A percentile compares a stretch with the other conserved stretches of the same genome.
Evolutionary conservation across 169 alveolate species (phyloP).

Genomic region (Cryptosporidium viatorum): DNA sequence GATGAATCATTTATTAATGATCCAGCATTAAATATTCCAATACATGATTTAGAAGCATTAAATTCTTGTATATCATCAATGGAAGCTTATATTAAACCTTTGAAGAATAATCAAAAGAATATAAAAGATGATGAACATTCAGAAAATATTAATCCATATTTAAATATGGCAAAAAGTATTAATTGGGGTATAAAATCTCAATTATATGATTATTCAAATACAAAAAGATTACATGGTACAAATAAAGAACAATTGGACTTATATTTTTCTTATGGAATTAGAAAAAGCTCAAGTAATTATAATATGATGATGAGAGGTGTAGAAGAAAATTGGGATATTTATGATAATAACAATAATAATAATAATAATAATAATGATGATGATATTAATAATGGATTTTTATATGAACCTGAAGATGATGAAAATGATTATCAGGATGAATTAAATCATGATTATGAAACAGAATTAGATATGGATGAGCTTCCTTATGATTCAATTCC

Average conservation of each 20-base stretch:
- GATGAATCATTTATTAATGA: slow-evolving; percentile 63
- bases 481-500: slow-evolving; percentile 74
- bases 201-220: slow-evolving; percentile 10
- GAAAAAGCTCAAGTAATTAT: not conserved
- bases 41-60: slow-evolving; percentile 71
- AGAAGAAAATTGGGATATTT: not conserved
- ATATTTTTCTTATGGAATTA: slow-evolving; percentile 23
- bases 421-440: slow-evolving; percentile 64
- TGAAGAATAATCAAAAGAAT: slow-evolving; percentile 4
- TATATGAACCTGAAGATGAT: slow-evolving; percentile 38
- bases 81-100: slow-evolving; percentile 70
- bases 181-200: slow-evolving; percentile 64
- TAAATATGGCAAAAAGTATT: slow-evolving; percentile 39
- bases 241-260: slow-evolving; percentile 18
- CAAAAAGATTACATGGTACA: not conserved
- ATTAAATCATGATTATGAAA: slow-evolving; percentile 62
- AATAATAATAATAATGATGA: no score
- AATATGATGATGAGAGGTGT: not conserved
- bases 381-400: not conserved
- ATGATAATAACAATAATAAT: not conserved
- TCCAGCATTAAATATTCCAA: slow-evolving; percentile 67
- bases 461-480: slow-evolving; percentile 74
- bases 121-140: not conserved
- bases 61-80: slow-evolving; percentile 73
- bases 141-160: slow-evolving; percentile 31